These are phyloP conservation scores for Ophiostoma pallidulum DNA, from an alignment of 2,329 filamentous ascomycete genomes.

Conservation along the genomic window DNA sequence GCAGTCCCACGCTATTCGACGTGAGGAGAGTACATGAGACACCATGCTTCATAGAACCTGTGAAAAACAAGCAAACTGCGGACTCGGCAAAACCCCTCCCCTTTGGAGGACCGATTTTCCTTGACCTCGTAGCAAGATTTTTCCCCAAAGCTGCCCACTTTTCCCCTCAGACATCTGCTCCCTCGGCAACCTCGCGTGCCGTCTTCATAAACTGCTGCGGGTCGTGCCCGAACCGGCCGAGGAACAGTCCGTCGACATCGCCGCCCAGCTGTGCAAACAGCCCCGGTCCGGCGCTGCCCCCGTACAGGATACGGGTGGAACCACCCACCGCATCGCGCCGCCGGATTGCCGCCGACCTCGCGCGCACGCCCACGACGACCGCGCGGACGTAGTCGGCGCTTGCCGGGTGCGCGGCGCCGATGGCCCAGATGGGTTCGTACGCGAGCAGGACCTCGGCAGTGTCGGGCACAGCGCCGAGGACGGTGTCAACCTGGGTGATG, in stretches of 20 bases:
- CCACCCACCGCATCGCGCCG: conserved; percentile 38
- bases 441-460: conserved; percentile 65
- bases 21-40: no score
- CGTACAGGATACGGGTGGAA: conserved; percentile 68
- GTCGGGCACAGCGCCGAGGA: conserved; percentile 49
- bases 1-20: no score
- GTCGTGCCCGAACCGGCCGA: conserved; percentile 75
- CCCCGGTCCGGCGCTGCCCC: conserved; percentile 73
- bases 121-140: no score
- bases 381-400: conserved; percentile 61
- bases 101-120: no score
- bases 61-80: no score
- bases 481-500: conserved; percentile 47
- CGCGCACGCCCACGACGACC: conserved; percentile 56
- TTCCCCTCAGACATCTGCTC: conserved; percentile 8
- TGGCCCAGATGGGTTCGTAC: conserved; percentile 86
- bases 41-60: no score
- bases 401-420: conserved; percentile 65
- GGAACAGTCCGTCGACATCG: conserved; percentile 69
- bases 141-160: no score
- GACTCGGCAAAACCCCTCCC: no score
- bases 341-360: conserved; percentile 38
- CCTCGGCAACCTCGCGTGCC: conserved; percentile 57
- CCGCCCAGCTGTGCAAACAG: conserved; percentile 58
- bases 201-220: conserved; percentile 61